phyloP scores from a whole-genome alignment of 768 basidiomycete species.

The Termitomyces sp. region DNA sequence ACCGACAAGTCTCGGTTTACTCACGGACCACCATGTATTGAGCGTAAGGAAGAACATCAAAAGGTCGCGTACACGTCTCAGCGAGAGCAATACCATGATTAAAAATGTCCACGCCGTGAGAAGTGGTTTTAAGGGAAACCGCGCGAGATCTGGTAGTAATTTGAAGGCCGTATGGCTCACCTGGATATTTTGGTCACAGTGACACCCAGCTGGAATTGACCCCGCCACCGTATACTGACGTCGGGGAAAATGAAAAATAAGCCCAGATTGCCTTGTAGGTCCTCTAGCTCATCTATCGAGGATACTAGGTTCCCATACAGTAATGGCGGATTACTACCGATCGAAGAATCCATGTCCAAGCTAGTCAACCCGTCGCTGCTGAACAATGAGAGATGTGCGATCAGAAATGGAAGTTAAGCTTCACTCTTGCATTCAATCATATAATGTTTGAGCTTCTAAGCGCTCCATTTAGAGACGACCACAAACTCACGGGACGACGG shows the following conservation, averaged over 20 bases:
- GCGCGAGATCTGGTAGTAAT: slow-evolving; percentile 10
- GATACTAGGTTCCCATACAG: slow-evolving; percentile 86
- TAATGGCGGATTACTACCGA: slow-evolving; percentile 48
- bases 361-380: slow-evolving; percentile 59
- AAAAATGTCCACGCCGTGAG: slow-evolving; percentile 38
- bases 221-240: slow-evolving; percentile 76
- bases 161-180: slow-evolving; percentile 35
- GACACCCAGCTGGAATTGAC: slow-evolving; percentile 70
- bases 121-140: slow-evolving; percentile 19
- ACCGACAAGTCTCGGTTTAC: slow-evolving; percentile 22
- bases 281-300: slow-evolving; percentile 71
- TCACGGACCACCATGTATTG: slow-evolving; percentile 78
- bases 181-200: slow-evolving; percentile 69
- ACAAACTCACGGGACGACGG: slow-evolving; percentile 68
- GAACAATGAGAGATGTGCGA: slow-evolving; percentile 76
- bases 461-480: slow-evolving; percentile 3
- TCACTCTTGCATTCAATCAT: slow-evolving; percentile 46
- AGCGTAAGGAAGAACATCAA: slow-evolving; percentile 70
- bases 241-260: slow-evolving; percentile 89
- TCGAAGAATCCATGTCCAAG: slow-evolving; percentile 60
- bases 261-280: slow-evolving; percentile 76
- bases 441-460: neutral
- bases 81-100: slow-evolving; percentile 65
- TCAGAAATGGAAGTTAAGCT: slow-evolving; percentile 80
- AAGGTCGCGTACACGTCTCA: slow-evolving; percentile 63